A percentile compares a stretch with the other conserved stretches of the same genome.
Evolutionary conservation across 257 asterid genomes (phyloP).

Genomic region (Ophiorrhiza pumila): DNA sequence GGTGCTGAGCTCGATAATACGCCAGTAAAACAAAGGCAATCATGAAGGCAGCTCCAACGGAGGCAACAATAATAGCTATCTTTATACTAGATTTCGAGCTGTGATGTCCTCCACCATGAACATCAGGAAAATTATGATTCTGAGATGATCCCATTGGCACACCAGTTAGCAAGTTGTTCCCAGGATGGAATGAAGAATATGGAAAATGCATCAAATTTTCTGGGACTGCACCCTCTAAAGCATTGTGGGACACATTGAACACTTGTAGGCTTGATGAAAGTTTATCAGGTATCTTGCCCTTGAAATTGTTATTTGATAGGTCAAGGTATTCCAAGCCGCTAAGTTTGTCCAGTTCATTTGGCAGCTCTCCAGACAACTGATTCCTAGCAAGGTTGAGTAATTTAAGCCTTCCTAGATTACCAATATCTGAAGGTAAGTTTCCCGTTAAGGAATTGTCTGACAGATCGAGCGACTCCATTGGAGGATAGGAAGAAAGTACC

Average conservation of each 20-base stretch:
- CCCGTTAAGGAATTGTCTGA: constrained; percentile 66
- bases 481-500: constrained; percentile 57
- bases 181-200: constrained; percentile 65
- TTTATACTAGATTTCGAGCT: constrained; percentile 44
- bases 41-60: constrained; percentile 69
- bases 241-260: constrained; percentile 60
- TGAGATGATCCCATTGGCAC: constrained; percentile 22
- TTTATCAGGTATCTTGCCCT: constrained; percentile 57
- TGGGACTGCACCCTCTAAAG: constrained; percentile 63
- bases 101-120: constrained; percentile 13
- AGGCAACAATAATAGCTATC: constrained; percentile 76
- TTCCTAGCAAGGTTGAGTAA: constrained; percentile 65
- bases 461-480: constrained; percentile 73
- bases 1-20: constrained; percentile 58
- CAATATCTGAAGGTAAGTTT: constrained; percentile 57
- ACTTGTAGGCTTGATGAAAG: constrained; percentile 56
- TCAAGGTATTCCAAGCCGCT: constrained; percentile 56
- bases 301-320: constrained; percentile 63
- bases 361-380: constrained; percentile 63
- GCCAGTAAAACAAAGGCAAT: constrained; percentile 68
- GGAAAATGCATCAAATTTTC: constrained; percentile 56
- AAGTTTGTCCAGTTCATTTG: constrained; percentile 64
- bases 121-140: constrained; percentile 22
- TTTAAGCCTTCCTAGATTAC: constrained; percentile 67
- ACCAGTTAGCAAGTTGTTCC: constrained; percentile 37